A percentile compares a stretch with the other conserved stretches of the same genome.
These are phyloP conservation scores for Cladosporium sp. DNA, from an alignment of 2,329 filamentous ascomycete genomes.

Conservation along the genomic window DNA sequence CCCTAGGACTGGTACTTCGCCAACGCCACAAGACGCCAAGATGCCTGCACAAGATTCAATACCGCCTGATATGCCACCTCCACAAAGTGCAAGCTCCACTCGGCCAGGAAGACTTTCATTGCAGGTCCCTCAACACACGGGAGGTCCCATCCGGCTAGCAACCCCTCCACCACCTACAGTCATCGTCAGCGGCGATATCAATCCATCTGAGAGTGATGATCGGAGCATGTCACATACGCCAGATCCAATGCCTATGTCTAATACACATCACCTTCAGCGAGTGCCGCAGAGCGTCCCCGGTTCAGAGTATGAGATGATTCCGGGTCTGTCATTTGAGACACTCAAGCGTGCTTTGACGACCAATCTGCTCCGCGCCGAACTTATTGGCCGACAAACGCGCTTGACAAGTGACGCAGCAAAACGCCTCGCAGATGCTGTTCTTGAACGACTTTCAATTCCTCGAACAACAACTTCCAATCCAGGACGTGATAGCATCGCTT, in stretches of 20 bases:
- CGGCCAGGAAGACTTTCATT: constrained; percentile 54
- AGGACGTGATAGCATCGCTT: constrained; percentile 31
- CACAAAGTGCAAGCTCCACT: constrained; percentile 23
- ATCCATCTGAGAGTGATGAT: constrained; percentile 18
- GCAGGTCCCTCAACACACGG: constrained; percentile 59
- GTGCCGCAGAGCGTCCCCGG: neutral
- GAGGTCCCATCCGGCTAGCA: constrained; percentile 59
- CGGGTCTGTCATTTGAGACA: constrained; percentile 26
- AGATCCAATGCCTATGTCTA: neutral
- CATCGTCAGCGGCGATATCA: constrained; percentile 49
- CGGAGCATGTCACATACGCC: constrained; percentile 13
- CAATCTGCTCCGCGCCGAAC: constrained; percentile 44
- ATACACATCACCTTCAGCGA: neutral
- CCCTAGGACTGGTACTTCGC: constrained; percentile 39
- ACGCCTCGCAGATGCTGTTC: constrained; percentile 41
- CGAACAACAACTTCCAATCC: constrained; percentile 30
- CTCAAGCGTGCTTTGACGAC: constrained; percentile 44
- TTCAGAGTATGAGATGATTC: neutral
- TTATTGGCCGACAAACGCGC: constrained; percentile 35
- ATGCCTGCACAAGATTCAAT: constrained; percentile 24
- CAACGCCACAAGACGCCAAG: constrained; percentile 36
- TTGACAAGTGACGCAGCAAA: constrained; percentile 45
- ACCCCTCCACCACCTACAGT: constrained; percentile 54
- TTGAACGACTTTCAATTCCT: constrained; percentile 35
- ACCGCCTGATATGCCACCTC: constrained; percentile 37